Base-by-base conservation (phyloP, 768 basidiomycete genomes). In the Rhodotorula paludigena region DNA sequence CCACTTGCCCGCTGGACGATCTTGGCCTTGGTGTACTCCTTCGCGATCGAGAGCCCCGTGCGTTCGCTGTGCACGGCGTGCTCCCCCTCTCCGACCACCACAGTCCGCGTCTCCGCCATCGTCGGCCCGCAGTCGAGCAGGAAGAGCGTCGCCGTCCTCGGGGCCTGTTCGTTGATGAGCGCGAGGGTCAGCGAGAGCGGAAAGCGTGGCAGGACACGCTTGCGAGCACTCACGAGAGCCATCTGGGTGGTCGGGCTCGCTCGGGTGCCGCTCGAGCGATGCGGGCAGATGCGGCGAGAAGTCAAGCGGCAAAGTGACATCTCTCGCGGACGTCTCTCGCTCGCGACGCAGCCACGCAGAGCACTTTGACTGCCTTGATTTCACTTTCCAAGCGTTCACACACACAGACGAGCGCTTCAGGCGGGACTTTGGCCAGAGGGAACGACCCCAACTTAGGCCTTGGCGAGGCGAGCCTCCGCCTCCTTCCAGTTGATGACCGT, bases 401-500 rank as follows among this genome's bases (percentile, higher is more conserved):
- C 20, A 18, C 20, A 42, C 20, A 21, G 42, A 21, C 42, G 42
- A 42, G 41, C 15, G 14, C 18, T 3, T 20, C 42, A 21, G 23
- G 15, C 20, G 10, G 42, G 20, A 20, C 41, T 42, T 42, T 42
- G 41, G 21, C 41, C 41, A 16, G 5, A 20, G 18, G 41, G 18
- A 42, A 42, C 41, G 41, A 42, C 1, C 8, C 6, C 15, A 0
- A 10, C 18, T 68, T 60, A 68, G 33, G 67, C 67, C 52, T 48
- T 41, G 49, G 64, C 41, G 56, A 65, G 53, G 49, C 71, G 66
- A n/a, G 56, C 36, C 73, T 92, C 90, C 12, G 92, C 94, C 80
- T 94, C 90, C 75, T 89, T 85, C 80, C 92, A 97, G 83, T 96
- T 92, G 83, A 97, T 85, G 66, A 98, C 92, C 73, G 86, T 87